Base-by-base conservation (phyloP, 495 filamentous ascomycete species). In the Aspergillus asperescens region DNA sequence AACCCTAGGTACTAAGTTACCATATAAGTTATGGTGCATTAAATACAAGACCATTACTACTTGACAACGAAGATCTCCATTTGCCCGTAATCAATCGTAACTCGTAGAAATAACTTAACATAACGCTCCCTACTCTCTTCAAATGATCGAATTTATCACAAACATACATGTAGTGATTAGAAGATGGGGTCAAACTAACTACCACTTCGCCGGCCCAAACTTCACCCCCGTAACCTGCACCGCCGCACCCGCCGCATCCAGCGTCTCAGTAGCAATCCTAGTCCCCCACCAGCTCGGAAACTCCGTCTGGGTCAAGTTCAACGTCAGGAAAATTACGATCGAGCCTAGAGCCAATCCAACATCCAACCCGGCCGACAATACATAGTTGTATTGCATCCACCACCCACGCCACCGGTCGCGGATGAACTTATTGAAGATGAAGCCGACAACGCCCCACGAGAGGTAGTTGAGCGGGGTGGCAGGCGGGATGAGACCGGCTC, bases 301-400 rank as follows among this genome's bases (percentile, higher is more conserved):
- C 5, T 63, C 49, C 5, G 75, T 76, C 12, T 70, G 60, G 19
- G 80, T 77, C 50, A 82, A 45, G 24, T 79, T 77, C 5, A 90
- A 69, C 0, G 85, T 73, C 46, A 89, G 76, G 74, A 90, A 87
- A 46, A 89, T 85, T 19, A 89, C 59, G 45, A 90, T 77, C 0
- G 84, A 86, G 41, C 73, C 77, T 6, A 89, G 65, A 1, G 79
- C 77, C 19, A 89, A 71, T 10, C 86, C 86, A 41, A 80, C 78
- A 58, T 88, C 84, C 52, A 91, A 70, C 3, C 81, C 86, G 0
- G 86, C 85, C 18, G 85, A 87, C 0, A 83, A 78, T 57, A 89
- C 73, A 63, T 89, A 90, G 72, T 89, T 90, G 65, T 88, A 89
- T 54, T 84, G 81, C 72, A 84, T 72, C 85, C 84, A 88, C 85